Percentiles rank a stretch among this genome's conserved stretches.
These are phyloP conservation scores for Colletotrichum sp. DNA, from an alignment of 2,329 filamentous ascomycete genomes.

Conservation along the genomic window DNA sequence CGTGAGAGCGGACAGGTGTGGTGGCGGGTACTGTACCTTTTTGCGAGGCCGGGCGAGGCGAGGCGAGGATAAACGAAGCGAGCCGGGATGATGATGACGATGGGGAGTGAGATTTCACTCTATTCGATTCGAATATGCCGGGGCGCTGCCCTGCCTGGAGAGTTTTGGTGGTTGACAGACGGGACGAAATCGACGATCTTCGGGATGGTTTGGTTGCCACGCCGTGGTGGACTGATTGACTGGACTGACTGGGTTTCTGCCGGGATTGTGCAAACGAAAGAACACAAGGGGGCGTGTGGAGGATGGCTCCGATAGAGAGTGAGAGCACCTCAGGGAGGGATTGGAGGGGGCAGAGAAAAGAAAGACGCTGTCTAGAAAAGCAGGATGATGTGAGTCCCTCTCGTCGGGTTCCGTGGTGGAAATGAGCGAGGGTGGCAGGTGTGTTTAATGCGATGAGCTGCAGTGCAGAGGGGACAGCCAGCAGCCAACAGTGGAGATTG, in stretches of 20 bases:
- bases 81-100: neutral
- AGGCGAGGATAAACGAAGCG: neutral
- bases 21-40: constrained; percentile 5
- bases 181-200: neutral
- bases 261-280: neutral
- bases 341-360: constrained; percentile 8
- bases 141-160: neutral
- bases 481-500: neutral
- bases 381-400: neutral
- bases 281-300: neutral
- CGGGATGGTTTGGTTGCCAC: neutral
- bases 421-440: constrained; percentile 10
- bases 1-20: neutral
- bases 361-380: neutral
- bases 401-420: neutral
- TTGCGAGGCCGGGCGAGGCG: neutral
- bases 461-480: neutral
- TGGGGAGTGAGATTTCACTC: neutral
- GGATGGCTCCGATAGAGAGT: neutral
- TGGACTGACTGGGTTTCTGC: neutral
- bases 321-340: neutral
- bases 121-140: neutral
- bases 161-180: neutral
- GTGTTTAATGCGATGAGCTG: constrained; percentile 14
- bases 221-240: neutral